These are phyloP conservation scores for Trypanosoma congolense DNA, from an alignment of 208 protist genomes.

Conservation along the genomic window DNA sequence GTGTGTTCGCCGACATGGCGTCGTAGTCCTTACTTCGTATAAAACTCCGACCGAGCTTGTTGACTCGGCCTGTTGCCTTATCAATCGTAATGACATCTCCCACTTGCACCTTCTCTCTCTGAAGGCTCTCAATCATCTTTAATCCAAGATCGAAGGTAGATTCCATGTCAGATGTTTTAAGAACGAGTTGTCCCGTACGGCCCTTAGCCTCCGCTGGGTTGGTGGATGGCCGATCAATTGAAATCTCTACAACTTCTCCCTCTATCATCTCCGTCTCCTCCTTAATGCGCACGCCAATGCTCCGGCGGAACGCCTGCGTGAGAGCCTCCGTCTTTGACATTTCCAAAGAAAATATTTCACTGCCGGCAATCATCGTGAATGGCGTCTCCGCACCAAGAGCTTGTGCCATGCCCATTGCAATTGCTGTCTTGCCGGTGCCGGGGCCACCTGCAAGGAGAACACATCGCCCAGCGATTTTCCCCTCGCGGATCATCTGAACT, in stretches of 20 bases:
- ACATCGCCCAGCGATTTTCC: conserved; percentile 99
- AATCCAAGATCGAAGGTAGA: conserved; percentile 99
- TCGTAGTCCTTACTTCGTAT: conserved; percentile 96
- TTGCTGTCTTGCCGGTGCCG: conserved; percentile 97
- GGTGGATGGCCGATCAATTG: conserved; percentile 95
- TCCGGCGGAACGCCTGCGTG: conserved; percentile 98
- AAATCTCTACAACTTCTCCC: conserved; percentile 99
- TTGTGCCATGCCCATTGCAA: conserved; percentile 99
- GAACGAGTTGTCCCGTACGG: conserved; percentile 97
- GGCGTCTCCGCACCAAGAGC: conserved; percentile 96
- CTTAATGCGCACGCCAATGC: conserved; percentile 99
- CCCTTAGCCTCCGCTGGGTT: conserved; percentile 84
- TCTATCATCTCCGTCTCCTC: conserved; percentile 99
- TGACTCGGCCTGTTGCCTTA: conserved; percentile 98
- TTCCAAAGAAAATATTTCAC: conserved; percentile 99
- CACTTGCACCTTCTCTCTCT: conserved; percentile 98
- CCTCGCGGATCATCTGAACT: conserved; percentile 98
- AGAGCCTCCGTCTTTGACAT: conserved; percentile 99
- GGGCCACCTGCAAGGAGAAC: conserved; percentile 99
- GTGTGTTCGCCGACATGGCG: conserved; percentile 89
- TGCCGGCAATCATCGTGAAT: conserved; percentile 99
- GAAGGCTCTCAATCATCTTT: conserved; percentile 99
- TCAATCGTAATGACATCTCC: conserved; percentile 99
- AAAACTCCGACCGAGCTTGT: conserved; percentile 97
- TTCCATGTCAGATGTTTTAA: conserved; percentile 99